Base-by-base conservation (phyloP, 257 asterid species). In the Salvia splendens region DNA sequence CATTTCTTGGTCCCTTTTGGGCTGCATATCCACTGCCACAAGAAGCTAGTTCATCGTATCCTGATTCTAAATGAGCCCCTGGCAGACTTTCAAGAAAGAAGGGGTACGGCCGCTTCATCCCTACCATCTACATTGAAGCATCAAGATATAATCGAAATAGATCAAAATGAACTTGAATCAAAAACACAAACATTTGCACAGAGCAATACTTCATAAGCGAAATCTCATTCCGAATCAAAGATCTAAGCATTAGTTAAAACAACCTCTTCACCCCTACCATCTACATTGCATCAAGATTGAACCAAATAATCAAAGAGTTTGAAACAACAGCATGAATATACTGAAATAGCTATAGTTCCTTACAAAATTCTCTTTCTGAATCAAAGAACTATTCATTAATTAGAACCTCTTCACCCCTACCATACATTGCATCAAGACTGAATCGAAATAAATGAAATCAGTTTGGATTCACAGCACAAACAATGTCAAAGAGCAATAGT, bases 101-200 rank as follows among this genome's bases (percentile, higher is more conserved):
- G 49, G 85, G 78, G 74, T 78, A 80, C 12, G 93, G 43, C 63
- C 87, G 79, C 85, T 86, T 86, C 72, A 79, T 65, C 70, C 92
- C 87, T 72, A 76, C 76, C 73, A 80, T 82, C 92, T 86, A 69
- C 74, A 75, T 60, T 53, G 5, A 24, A 1, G 5, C 75, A 73
- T 65, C 75, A 74, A 1, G 67, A 69, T 68, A 8, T 1, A 35
- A 4, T 35, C 40, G 7, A 35, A 35, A 35, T 4, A 35, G 40
- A 35, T 35, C 30, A 6, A 4, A 35, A 35, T 35, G 40, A 35
- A 6, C 7, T 49, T 49, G 28, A 14, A 49, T 6, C 30, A 49
- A 49, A 30, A 14, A 8, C 20, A 35, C 61, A 33, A 33, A 10
- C n/a, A 51, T 8, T 46, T 43, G 17, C 20, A 35, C 3, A 35